Base-by-base conservation (phyloP, 805 yeast species). In the Schizosaccharomyces cryophilus region DNA sequence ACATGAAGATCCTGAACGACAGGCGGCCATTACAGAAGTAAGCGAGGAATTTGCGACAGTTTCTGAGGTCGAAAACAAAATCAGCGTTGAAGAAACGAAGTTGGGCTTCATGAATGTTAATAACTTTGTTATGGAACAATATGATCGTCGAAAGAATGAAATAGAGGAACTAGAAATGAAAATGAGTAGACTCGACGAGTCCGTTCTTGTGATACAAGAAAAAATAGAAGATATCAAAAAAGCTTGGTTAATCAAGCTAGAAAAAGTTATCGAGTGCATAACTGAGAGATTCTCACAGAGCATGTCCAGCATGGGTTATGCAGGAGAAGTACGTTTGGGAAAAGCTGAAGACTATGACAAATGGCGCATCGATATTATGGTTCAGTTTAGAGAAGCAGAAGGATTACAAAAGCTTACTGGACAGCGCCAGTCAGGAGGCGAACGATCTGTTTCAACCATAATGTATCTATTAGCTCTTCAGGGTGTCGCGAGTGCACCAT, bases 351-450 rank as follows among this genome's bases (percentile, higher is more conserved):
- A 77, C 62, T 87, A 73, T 67, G 73, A 77, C 21, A 82, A 87
- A 60, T 93, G 98, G 98, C 79, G 80, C 66, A 72, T 93, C 60
- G 85, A 85, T 63, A 86, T 94, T 55, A 69, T 81, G 69, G 97
- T 93, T 7, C 82, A 87, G 64, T 93, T 93, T 70, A 77, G 98
- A 67, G 87, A 84, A 65, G 79, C 77, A 59, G 81, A 88, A 17
- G 81, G 77, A n/a, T 70, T 85, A 63, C 81, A 82, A 64, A 78
- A 79, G 21, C 75, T 93, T 59, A 89, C 87, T 67, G 80, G 87
- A n/a, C 87, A 84, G 62, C 80, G 90, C 2, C 98, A 93, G 69
- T 87, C 96, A 0, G 99, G 99, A 62, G 99, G 99, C 60, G 99
- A 93, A 71, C 80, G 95, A 67, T 95, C 97, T 0, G 95, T 93